These are phyloP conservation scores for Oryza glaberrima DNA, from an alignment of 176 grass and related monocot genomes.

Conservation along the genomic window DNA sequence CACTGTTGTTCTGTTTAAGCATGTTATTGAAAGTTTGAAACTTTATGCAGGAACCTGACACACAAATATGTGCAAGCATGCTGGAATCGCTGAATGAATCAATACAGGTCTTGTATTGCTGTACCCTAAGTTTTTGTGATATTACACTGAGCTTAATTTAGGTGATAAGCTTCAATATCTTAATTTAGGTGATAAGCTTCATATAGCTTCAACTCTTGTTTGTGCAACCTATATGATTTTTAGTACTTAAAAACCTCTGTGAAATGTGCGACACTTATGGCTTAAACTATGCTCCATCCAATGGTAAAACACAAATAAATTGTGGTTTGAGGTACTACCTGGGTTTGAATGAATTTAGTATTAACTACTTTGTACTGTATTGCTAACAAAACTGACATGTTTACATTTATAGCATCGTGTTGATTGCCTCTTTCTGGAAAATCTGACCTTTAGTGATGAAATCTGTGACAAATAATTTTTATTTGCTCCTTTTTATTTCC, in stretches of 20 bases:
- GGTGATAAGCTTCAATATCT: slow-evolving; percentile 16
- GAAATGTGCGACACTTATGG: background rate
- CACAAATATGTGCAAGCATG: slow-evolving; percentile 74
- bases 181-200: slow-evolving; percentile 18
- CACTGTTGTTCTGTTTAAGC: slow-evolving; percentile 36
- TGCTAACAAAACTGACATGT: slow-evolving; percentile 6
- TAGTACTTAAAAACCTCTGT: background rate
- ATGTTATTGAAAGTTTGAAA: slow-evolving; percentile 26
- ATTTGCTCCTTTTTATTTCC: slow-evolving; percentile 27
- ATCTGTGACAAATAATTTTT: slow-evolving; percentile 7
- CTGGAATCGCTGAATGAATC: slow-evolving; percentile 69
- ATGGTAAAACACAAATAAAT: background rate
- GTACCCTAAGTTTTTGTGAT: slow-evolving; percentile 28
- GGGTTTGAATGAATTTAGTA: background rate
- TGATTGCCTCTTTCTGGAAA: slow-evolving; percentile 30
- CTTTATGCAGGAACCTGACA: slow-evolving; percentile 73
- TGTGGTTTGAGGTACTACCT: background rate
- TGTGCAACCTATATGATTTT: slow-evolving; percentile 16
- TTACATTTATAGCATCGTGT: background rate
- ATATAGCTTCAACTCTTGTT: background rate
- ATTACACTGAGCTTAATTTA: slow-evolving; percentile 19
- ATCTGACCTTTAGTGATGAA: background rate
- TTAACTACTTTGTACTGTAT: background rate
- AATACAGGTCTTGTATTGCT: slow-evolving; percentile 56
- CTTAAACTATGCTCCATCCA: background rate